phyloP scores from a whole-genome alignment of 345 rosid genomes.

The Psidium friedrichsthalianum region DNA sequence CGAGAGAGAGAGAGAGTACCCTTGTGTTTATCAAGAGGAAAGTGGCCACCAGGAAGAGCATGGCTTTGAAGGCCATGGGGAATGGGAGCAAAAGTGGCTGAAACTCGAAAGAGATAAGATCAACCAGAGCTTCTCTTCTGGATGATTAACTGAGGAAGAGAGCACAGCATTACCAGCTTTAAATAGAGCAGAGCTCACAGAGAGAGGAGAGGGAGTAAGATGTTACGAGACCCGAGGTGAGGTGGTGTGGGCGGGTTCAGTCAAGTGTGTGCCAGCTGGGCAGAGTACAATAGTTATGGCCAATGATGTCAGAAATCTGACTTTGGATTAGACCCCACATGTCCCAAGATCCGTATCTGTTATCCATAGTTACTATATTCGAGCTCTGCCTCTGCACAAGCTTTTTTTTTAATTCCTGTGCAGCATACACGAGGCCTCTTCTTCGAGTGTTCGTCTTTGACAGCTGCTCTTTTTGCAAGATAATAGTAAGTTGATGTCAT shows the following conservation, averaged over 20 bases:
- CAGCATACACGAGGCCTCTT: background rate
- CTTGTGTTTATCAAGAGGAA: constrained; percentile 14
- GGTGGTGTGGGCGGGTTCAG: background rate
- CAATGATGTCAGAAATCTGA: background rate
- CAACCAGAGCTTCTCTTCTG: background rate
- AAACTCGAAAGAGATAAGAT: background rate
- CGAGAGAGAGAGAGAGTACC: too few relatives aligned
- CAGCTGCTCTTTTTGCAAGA: background rate
- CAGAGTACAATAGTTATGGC: background rate
- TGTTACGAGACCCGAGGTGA: background rate
- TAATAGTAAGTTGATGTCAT: background rate
- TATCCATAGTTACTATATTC: background rate
- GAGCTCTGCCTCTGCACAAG: background rate
- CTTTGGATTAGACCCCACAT: background rate
- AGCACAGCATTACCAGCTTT: background rate
- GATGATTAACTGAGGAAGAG: background rate
- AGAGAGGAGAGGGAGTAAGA: background rate
- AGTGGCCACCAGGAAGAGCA: constrained; percentile 15
- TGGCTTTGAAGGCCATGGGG: constrained; percentile 5
- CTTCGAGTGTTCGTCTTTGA: background rate
- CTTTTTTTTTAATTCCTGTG: background rate
- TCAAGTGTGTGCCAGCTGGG: background rate
- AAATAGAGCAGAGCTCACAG: background rate
- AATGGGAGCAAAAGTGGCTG: background rate
- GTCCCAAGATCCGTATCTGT: background rate